Conservation (phyloP, 129 eudicot species). For the Helianthus tuberosus region DNA sequence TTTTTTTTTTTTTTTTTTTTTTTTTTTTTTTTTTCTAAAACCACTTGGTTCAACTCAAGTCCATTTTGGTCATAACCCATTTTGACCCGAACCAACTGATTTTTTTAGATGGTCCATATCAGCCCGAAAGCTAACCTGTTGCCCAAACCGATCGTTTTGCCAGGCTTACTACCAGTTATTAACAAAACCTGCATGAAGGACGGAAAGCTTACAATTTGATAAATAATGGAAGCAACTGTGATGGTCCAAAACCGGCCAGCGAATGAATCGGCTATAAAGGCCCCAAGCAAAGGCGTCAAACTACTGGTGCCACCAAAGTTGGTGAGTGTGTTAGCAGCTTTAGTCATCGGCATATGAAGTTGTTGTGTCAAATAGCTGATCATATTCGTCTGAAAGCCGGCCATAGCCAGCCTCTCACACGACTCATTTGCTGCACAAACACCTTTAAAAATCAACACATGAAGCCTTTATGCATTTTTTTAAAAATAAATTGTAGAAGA, state of each 20-base stretch:
- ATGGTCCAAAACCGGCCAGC: slow-evolving; percentile 86
- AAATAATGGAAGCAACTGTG: slow-evolving; percentile 58
- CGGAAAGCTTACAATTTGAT: slow-evolving; percentile 45
- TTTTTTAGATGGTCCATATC: too few species aligned
- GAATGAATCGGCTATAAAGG: slow-evolving; percentile 75
- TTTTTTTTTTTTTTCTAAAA: background rate
- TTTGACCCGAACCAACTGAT: background rate
- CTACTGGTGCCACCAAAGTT: slow-evolving; percentile 73
- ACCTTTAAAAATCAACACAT: background rate
- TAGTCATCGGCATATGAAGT: slow-evolving; percentile 71
- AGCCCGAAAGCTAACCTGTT: background rate
- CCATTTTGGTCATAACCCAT: background rate
- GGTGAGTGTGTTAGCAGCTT: slow-evolving; percentile 76
- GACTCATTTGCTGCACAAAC: slow-evolving; percentile 63
- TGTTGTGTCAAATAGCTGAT: slow-evolving; percentile 73
- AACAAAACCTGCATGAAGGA: background rate
- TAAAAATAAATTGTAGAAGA: background rate
- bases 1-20: background rate
- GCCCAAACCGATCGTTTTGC: background rate
- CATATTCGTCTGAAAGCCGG: slow-evolving; percentile 84
- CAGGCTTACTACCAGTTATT: background rate
- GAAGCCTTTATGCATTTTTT: background rate
- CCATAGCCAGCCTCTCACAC: slow-evolving; percentile 66
- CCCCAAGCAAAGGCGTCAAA: slow-evolving; percentile 73
- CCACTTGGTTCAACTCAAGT: background rate